Base-by-base conservation (phyloP, 2,329 filamentous ascomycete species). In the Aspergillus uvarum region DNA sequence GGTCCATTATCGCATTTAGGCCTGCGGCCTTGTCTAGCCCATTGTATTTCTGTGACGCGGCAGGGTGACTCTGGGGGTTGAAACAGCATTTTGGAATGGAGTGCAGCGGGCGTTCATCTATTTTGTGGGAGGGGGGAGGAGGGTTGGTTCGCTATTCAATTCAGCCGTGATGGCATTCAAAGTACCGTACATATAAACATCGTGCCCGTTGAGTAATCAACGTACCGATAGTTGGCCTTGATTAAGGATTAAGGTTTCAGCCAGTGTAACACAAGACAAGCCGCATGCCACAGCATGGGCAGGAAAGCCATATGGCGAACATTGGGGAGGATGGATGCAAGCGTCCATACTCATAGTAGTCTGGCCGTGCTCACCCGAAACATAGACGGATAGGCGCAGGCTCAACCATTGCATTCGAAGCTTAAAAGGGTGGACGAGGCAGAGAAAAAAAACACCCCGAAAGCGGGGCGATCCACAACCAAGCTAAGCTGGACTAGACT, bases 1-100 rank as follows among this genome's bases (percentile, higher is more conserved):
- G 70, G 79, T 71, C 61, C 77, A 76, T 68, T 77, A 79, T 67
- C 76, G 73, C 52, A 71, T 76, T 31, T 78, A 74, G 53, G 38
- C 31, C 12, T 47, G 19, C 24, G 22, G 44, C 21, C 59, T 55
- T 58, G 5, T 50, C 47, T 53, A 55, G 31, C 11, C 7, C 26
- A 21, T 42, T 10, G 38, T 35, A 54, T 47, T 54, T 16, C 48
- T 26, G 32, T 48, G n/a, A 38, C 19, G 22, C 19, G 21, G 51
- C 8, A 14, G 32, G 24, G 51, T 14, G 51, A 38, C 8, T 29
- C 22, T 19, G 19, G 16, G 29, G 19, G 12, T 8, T 35, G 50
- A 52, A 12, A 31, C 38, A 44, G 38, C 38, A 44, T 44, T 19
- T 19, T 44, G 16, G 38, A 6, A 44, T 44, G 38, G 38, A 19